phyloP scores from a whole-genome alignment of 805 yeast species.

The Pichia insulana region DNA sequence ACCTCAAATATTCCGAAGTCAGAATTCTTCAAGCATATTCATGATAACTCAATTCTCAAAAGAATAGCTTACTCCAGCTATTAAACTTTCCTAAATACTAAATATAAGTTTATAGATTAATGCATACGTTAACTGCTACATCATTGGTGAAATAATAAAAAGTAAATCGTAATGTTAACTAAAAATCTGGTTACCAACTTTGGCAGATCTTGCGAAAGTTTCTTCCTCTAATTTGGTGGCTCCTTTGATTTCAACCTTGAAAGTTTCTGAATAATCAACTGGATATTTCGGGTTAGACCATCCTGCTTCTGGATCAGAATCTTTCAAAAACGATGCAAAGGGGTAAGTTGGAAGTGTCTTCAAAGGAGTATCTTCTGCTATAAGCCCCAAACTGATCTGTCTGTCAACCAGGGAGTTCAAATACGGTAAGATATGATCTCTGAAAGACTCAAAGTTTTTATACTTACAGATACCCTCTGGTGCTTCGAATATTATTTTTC shows the following conservation, averaged over 20 bases:
- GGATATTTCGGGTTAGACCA: conserved; percentile 32
- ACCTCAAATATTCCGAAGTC: conserved; percentile 22
- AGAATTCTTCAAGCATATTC: conserved; percentile 22
- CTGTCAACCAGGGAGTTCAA: conserved; percentile 48
- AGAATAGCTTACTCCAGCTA: conserved; percentile 15
- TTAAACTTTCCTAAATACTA: not conserved
- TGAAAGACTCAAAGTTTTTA: conserved; percentile 48
- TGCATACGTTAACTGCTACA: too few relatives aligned
- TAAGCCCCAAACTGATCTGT: conserved; percentile 49
- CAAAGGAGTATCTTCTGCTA: conserved; percentile 45
- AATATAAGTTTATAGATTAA: too few relatives aligned
- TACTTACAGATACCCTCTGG: conserved; percentile 59
- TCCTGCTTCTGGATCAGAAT: conserved; percentile 30
- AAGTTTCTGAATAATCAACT: conserved; percentile 17
- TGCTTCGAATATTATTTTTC: conserved; percentile 55
- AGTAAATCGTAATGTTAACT: not conserved
- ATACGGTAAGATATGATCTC: conserved; percentile 52
- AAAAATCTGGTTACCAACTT: conserved; percentile 3
- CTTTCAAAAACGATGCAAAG: conserved; percentile 45
- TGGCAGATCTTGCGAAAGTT: conserved; percentile 15
- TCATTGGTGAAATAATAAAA: too few relatives aligned
- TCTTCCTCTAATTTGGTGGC: conserved; percentile 18
- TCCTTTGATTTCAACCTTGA: conserved; percentile 19
- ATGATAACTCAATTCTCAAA: conserved; percentile 22
- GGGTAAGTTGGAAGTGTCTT: conserved; percentile 56